Conservation (phyloP, 805 yeast species). For the Candida maris region DNA sequence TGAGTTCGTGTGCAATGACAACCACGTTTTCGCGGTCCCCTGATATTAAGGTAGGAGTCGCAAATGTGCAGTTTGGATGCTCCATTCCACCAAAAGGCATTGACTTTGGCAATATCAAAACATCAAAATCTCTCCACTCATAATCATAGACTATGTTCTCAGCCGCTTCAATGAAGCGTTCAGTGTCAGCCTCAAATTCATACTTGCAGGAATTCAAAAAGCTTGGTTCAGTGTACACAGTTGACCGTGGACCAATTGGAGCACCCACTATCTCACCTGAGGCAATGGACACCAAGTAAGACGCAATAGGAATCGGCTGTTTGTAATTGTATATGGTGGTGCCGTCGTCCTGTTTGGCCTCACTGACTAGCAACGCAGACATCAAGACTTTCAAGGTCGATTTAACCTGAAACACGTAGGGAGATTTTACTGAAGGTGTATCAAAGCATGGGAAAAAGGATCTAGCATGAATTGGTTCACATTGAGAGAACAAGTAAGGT, state of each 20-base stretch:
- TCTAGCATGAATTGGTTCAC: conserved; percentile 90
- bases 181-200: conserved; percentile 81
- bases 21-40: conserved; percentile 84
- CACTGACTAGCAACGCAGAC: conserved; percentile 46
- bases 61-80: conserved; percentile 86
- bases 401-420: conserved; percentile 52
- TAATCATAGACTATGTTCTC: conserved; percentile 73
- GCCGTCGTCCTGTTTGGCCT: conserved; percentile 31
- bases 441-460: conserved; percentile 87
- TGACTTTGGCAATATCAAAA: conserved; percentile 71
- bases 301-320: conserved; percentile 83
- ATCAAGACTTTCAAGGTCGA: conserved; percentile 70
- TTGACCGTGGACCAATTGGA: conserved; percentile 81
- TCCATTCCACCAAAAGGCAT: conserved; percentile 95
- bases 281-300: conserved; percentile 80
- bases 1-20: conserved; percentile 89
- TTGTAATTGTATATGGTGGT: conserved; percentile 43
- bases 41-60: conserved; percentile 82
- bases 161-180: conserved; percentile 72
- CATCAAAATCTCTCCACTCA: conserved; percentile 83
- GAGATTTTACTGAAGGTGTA: conserved; percentile 79
- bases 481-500: conserved; percentile 80
- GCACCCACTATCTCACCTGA: conserved; percentile 71
- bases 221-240: conserved; percentile 74
- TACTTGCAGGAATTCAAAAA: conserved; percentile 63